phyloP scores from a whole-genome alignment of 2,329 filamentous ascomycete species.

The Dactylellina haptotyla region DNA sequence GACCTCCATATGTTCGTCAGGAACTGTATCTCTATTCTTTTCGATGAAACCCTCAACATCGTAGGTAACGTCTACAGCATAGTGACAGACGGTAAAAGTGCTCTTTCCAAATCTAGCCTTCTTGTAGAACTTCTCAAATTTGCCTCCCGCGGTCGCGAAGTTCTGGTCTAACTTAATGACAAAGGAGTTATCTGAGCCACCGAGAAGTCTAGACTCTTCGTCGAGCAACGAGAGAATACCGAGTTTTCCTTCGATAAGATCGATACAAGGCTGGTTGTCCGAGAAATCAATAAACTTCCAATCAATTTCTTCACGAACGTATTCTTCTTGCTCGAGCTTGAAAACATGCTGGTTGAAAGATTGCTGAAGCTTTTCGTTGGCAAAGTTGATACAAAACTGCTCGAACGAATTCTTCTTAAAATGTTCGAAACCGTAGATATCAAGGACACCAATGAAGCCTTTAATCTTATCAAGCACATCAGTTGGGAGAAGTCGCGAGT shows the following conservation, averaged over 20 bases:
- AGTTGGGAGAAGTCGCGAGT: slow-evolving; percentile 86
- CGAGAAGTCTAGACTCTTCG: slow-evolving; percentile 94
- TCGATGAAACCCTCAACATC: slow-evolving; percentile 99
- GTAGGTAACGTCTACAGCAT: slow-evolving; percentile 97
- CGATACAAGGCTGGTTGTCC: slow-evolving; percentile 98
- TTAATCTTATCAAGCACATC: slow-evolving; percentile 82
- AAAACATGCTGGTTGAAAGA: slow-evolving; percentile 99
- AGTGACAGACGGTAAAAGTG: slow-evolving; percentile 97
- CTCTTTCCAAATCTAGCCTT: slow-evolving; percentile 98
- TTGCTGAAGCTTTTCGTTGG: slow-evolving; percentile 98
- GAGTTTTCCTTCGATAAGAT: slow-evolving; percentile 95
- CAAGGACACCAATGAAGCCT: slow-evolving; percentile 95
- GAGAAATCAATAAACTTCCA: slow-evolving; percentile 99
- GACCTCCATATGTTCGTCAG: slow-evolving; percentile 96
- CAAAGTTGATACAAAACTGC: slow-evolving; percentile 99
- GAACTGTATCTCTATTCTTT: slow-evolving; percentile 98
- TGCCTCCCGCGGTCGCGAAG: slow-evolving; percentile 76
- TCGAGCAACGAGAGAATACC: slow-evolving; percentile 91
- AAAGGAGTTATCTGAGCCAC: slow-evolving; percentile 97
- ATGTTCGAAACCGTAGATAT: slow-evolving; percentile 99
- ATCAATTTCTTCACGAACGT: slow-evolving; percentile 93
- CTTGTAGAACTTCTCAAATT: slow-evolving; percentile 92
- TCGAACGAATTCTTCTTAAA: slow-evolving; percentile 99
- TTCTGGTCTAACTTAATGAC: slow-evolving; percentile 96
- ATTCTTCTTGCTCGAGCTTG: slow-evolving; percentile 98